Conservation (phyloP, 2,329 filamentous ascomycete species). For the Talaromyces sp. region DNA sequence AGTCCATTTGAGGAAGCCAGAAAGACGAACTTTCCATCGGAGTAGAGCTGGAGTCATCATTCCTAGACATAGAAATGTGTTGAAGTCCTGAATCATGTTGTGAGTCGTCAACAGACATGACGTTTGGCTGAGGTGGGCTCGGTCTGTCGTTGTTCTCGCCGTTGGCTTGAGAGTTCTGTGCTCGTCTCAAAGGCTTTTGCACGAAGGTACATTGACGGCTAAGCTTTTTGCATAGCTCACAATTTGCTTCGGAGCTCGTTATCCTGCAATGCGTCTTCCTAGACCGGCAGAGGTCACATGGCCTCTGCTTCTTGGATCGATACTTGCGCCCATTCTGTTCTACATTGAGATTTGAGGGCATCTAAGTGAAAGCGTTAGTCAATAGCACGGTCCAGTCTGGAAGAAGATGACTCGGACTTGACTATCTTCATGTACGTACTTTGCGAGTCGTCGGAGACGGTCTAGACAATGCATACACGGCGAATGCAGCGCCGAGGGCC, state of each 20-base stretch:
- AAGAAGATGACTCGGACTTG: not conserved
- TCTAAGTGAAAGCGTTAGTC: not conserved
- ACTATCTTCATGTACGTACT: not conserved
- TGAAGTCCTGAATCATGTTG: not conserved
- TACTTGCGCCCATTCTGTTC: slow-evolving; percentile 15
- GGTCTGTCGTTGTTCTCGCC: not conserved
- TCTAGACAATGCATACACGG: not conserved
- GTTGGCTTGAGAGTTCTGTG: not conserved
- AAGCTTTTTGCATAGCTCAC: slow-evolving; percentile 8
- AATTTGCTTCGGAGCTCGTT: not conserved
- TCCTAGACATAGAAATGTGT: not conserved
- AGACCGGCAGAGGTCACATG: slow-evolving; percentile 9
- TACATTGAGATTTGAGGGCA: not conserved
- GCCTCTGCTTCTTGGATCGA: slow-evolving; percentile 8
- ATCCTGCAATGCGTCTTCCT: slow-evolving; percentile 10
- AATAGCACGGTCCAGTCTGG: not conserved
- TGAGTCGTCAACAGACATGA: not conserved
- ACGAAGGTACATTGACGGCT: not conserved
- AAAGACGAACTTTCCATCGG: not conserved
- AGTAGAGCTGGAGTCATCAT: not conserved
- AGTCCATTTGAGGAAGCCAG: not conserved
- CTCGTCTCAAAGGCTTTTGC: not conserved
- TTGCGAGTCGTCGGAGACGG: not conserved
- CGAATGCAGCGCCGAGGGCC: not conserved
- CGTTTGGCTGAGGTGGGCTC: not conserved